Conservation (phyloP, 176 grass and related monocot genomes). For the Alopecurus myosuroides region DNA sequence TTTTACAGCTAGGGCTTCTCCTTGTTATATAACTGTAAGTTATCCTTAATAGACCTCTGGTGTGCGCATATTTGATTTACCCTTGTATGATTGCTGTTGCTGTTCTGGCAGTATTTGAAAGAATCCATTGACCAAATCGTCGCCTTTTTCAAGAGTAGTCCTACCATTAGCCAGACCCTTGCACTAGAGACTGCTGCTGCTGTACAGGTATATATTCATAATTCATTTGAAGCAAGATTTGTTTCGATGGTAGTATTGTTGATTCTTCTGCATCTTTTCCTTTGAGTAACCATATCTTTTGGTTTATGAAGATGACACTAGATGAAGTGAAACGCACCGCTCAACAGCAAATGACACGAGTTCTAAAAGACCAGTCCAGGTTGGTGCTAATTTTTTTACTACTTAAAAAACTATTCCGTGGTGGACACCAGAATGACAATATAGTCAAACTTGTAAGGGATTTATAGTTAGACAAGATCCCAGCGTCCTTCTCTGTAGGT, state of each 20-base stretch:
- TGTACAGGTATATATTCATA: conserved; percentile 66
- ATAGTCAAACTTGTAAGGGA: background rate
- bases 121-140: conserved; percentile 85
- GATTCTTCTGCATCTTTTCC: conserved; percentile 16
- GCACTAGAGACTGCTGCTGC: conserved; percentile 90
- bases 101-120: conserved; percentile 71
- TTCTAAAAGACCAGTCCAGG: conserved; percentile 87
- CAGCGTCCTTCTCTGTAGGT: background rate
- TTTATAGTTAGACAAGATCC: background rate
- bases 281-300: conserved; percentile 16
- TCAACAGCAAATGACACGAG: conserved; percentile 84
- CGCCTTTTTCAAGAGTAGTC: conserved; percentile 90
- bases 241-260: conserved; percentile 20
- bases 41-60: conserved; percentile 13
- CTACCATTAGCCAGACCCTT: conserved; percentile 79
- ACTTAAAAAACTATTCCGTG: background rate
- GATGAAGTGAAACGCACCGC: conserved; percentile 93
- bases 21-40: conserved; percentile 96
- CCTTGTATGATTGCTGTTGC: conserved; percentile 10
- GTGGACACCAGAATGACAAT: background rate
- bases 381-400: conserved; percentile 28
- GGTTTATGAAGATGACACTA: conserved; percentile 74
- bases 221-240: conserved; percentile 22
- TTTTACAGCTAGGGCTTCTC: conserved; percentile 90
- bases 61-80: conserved; percentile 9